phyloP scores from a whole-genome alignment of 768 basidiomycete genomes.

The Hirschioporus abietinus region DNA sequence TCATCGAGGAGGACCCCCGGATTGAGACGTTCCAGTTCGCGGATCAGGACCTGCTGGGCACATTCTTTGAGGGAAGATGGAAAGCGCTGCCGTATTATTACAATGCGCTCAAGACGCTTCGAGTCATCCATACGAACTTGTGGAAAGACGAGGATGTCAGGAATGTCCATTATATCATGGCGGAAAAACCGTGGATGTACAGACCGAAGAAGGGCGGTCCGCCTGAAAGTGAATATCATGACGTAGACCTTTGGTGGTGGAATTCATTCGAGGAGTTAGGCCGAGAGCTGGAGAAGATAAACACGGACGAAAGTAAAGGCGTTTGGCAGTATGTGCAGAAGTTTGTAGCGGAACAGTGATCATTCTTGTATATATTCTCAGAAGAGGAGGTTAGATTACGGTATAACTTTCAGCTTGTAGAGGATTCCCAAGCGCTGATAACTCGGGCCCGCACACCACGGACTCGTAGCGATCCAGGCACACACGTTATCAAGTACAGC shows the following conservation, averaged over 20 bases:
- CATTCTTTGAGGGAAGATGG: conserved; percentile 75
- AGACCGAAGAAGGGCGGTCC: conserved; percentile 34
- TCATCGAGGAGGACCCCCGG: conserved; percentile 50
- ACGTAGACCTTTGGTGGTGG: conserved; percentile 79
- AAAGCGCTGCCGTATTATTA: conserved; percentile 78
- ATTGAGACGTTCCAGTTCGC: conserved; percentile 63
- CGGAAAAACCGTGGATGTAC: conserved; percentile 79
- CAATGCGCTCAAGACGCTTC: conserved; percentile 87
- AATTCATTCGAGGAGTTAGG: conserved; percentile 40
- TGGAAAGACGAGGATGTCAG: conserved; percentile 87
- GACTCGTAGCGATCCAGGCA: too few relatives aligned
- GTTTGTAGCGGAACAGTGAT: background rate
- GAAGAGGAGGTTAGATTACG: too few relatives aligned
- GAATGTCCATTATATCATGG: conserved; percentile 81
- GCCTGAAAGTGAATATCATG: conserved; percentile 40
- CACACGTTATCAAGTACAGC: too few relatives aligned
- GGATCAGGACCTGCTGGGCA: conserved; percentile 89
- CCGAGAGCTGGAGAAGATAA: background rate
- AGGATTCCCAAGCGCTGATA: too few relatives aligned
- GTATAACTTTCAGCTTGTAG: too few relatives aligned
- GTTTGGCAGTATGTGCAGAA: background rate
- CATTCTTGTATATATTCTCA: too few relatives aligned
- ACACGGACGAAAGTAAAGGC: background rate
- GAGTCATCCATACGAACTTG: conserved; percentile 59
- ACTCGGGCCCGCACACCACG: too few relatives aligned